A percentile compares a stretch with the other conserved stretches of the same genome.
These are phyloP conservation scores for Arthrobotrys megalospora DNA, from an alignment of 2,329 filamentous ascomycete genomes.

Conservation along the genomic window DNA sequence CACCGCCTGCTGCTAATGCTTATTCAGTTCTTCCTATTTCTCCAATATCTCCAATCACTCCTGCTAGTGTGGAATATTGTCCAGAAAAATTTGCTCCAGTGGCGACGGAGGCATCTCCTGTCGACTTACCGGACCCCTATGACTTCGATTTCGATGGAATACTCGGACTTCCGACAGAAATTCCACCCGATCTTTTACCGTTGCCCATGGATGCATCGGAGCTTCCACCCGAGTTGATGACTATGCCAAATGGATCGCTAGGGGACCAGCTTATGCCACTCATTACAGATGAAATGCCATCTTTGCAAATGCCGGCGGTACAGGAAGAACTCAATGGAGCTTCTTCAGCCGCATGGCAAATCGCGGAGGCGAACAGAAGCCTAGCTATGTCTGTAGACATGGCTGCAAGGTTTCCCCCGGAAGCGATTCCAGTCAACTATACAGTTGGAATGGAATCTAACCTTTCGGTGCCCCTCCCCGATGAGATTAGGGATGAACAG, in stretches of 20 bases:
- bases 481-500: neutral
- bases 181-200: neutral
- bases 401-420: neutral
- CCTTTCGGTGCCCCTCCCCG: neutral
- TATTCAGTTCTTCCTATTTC: too few relatives aligned
- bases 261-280: too few relatives aligned
- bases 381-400: neutral
- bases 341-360: too few relatives aligned
- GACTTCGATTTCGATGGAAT: neutral
- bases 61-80: neutral
- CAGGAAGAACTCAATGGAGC: too few relatives aligned
- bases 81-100: conserved; percentile 1
- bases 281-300: too few relatives aligned
- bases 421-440: neutral
- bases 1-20: too few relatives aligned
- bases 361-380: too few relatives aligned
- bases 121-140: neutral
- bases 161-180: neutral
- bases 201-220: neutral
- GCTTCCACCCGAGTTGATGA: neutral
- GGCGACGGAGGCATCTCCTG: neutral
- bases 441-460: neutral
- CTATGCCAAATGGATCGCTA: too few relatives aligned
- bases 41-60: neutral
- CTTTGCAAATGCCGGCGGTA: too few relatives aligned